Evolutionary conservation across 139 green algal species (phyloP).

Genomic region (Volvox africanus): DNA sequence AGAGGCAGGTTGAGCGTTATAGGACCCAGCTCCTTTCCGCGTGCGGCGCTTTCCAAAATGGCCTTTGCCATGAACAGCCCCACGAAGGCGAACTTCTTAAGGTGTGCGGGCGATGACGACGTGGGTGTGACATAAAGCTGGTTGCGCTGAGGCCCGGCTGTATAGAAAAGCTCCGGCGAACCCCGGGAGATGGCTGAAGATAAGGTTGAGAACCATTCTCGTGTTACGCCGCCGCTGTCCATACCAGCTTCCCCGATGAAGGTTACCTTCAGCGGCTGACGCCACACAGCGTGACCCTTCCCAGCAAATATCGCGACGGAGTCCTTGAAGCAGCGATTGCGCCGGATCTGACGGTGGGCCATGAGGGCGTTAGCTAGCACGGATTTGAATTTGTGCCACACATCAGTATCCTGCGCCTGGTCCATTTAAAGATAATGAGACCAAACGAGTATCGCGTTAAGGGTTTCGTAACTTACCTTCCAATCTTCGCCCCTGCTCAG

Average conservation of each 20-base stretch:
- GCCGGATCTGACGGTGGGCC: conserved; percentile 23
- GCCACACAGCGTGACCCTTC: conserved; percentile 64
- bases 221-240: conserved; percentile 73
- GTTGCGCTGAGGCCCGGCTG: conserved; percentile 58
- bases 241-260: conserved; percentile 75
- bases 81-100: conserved; percentile 74
- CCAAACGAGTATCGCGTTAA: too few relatives aligned
- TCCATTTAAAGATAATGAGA: too few relatives aligned
- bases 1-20: conserved; percentile 74
- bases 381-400: too few relatives aligned
- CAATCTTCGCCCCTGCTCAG: too few relatives aligned
- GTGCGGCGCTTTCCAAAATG: conserved; percentile 67
- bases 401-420: too few relatives aligned
- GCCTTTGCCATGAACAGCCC: conserved; percentile 78
- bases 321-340: conserved; percentile 54
- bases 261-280: conserved; percentile 65
- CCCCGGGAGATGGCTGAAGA: conserved; percentile 65
- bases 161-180: conserved; percentile 72
- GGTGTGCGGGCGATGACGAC: conserved; percentile 63
- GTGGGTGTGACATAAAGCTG: conserved; percentile 76
- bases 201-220: conserved; percentile 75
- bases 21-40: conserved; percentile 72
- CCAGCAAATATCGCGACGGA: conserved; percentile 33
- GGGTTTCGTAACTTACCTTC: too few relatives aligned
- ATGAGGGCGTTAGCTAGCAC: too few relatives aligned